phyloP scores from a whole-genome alignment of 2,329 filamentous ascomycete species.

The Helminthosporium solani region DNA sequence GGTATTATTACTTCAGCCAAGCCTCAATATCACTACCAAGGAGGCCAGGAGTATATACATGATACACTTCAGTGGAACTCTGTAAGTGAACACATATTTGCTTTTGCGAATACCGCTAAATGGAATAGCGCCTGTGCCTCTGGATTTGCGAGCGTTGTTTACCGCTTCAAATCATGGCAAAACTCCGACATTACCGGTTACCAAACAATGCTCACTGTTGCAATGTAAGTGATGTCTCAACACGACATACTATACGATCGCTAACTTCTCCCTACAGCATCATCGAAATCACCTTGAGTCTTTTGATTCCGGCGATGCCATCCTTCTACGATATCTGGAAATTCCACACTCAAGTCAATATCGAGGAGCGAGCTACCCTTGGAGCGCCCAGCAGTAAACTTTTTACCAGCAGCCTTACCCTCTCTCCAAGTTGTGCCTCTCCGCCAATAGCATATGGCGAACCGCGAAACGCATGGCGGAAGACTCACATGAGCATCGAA shows the following conservation, averaged over 20 bases:
- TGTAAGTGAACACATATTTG: conserved; percentile 10
- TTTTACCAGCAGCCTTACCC: conserved; percentile 8
- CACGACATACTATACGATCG: not conserved
- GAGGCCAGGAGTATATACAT: conserved; percentile 16
- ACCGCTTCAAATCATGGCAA: conserved; percentile 17
- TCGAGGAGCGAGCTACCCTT: conserved; percentile 19
- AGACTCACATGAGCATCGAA: conserved; percentile 22
- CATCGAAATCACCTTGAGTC: conserved; percentile 16
- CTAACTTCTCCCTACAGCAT: conserved; percentile 11
- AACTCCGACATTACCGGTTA: conserved; percentile 20
- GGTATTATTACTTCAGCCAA: conserved; percentile 10
- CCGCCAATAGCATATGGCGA: conserved; percentile 5
- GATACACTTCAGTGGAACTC: conserved; percentile 11
- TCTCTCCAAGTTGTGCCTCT: conserved; percentile 1
- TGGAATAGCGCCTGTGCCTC: conserved; percentile 14
- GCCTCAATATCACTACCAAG: conserved; percentile 10
- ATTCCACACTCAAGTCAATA: conserved; percentile 16
- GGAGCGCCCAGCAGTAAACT: conserved; percentile 10
- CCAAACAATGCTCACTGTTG: conserved; percentile 13
- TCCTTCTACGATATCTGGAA: conserved; percentile 16
- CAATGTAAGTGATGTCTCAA: conserved; percentile 10
- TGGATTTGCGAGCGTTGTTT: conserved; percentile 16
- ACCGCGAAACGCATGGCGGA: conserved; percentile 17
- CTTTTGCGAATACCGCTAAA: conserved; percentile 4
- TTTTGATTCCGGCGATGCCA: conserved; percentile 23